A percentile compares a stretch with the other conserved stretches of the same genome.
Evolutionary conservation across 441 rosid genomes (phyloP).

Genomic region (Geranium incanum): DNA sequence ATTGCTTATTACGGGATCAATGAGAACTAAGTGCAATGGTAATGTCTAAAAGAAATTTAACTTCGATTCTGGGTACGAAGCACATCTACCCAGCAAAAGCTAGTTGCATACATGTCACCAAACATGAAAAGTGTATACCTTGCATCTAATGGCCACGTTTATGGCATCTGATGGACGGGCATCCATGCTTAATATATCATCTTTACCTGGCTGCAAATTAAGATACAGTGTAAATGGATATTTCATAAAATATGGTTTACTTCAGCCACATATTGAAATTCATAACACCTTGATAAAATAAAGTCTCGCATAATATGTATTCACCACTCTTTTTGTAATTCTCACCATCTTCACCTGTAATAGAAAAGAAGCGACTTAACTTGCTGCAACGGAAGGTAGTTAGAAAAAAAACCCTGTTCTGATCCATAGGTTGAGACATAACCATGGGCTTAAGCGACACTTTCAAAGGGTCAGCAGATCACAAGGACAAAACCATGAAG

Average conservation of each 20-base stretch:
- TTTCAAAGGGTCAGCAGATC: neutral
- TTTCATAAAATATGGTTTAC: constrained; percentile 11
- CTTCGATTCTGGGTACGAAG: neutral
- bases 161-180: constrained; percentile 92
- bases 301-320: constrained; percentile 62
- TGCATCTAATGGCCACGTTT: constrained; percentile 68
- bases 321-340: constrained; percentile 63
- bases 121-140: constrained; percentile 35
- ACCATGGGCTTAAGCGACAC: neutral
- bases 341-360: constrained; percentile 70
- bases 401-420: neutral
- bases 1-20: neutral
- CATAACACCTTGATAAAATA: constrained; percentile 55
- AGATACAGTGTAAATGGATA: constrained; percentile 12
- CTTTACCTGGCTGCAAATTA: constrained; percentile 57
- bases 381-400: neutral
- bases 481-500: neutral
- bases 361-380: neutral
- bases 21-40: neutral
- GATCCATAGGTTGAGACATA: neutral
- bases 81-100: neutral
- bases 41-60: neutral
- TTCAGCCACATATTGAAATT: constrained; percentile 2
- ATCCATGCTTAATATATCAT: constrained; percentile 51
- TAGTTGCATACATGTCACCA: constrained; percentile 1